phyloP scores from a whole-genome alignment of 805 yeast species.

The Lachancea sp. region DNA sequence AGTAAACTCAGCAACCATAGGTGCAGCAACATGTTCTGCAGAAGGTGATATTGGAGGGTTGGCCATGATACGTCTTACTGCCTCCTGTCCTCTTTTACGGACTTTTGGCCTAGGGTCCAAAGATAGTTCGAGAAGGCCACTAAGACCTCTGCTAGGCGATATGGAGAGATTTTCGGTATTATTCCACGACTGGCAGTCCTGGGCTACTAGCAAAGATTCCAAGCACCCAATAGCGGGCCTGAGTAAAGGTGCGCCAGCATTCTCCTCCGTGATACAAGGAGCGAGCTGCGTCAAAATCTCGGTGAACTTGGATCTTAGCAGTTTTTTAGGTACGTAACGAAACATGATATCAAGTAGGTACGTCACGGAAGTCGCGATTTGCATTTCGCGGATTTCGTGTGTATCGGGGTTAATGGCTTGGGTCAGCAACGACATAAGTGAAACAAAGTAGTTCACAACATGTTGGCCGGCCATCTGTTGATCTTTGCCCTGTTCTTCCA shows the following conservation, averaged over 20 bases:
- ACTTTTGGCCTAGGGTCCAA: conserved; percentile 91
- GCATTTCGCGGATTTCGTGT: conserved; percentile 48
- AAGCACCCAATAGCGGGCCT: conserved; percentile 81
- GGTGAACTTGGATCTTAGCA: conserved; percentile 68
- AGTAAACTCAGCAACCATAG: conserved; percentile 61
- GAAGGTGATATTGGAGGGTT: conserved; percentile 72
- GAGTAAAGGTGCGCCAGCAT: conserved; percentile 72
- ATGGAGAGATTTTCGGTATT: conserved; percentile 42
- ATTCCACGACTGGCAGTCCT: conserved; percentile 75
- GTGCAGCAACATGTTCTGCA: conserved; percentile 72
- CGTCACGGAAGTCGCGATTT: conserved; percentile 66
- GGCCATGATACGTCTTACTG: conserved; percentile 57
- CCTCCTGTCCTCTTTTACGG: conserved; percentile 89
- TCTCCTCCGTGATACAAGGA: conserved; percentile 63
- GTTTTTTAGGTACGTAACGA: conserved; percentile 62
- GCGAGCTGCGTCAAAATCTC: conserved; percentile 76
- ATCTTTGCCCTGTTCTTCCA: conserved; percentile 39
- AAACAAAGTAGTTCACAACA: conserved; percentile 79
- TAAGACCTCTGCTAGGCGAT: conserved; percentile 72
- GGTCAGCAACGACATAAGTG: conserved; percentile 74
- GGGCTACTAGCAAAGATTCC: conserved; percentile 71
- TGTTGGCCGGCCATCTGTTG: conserved; percentile 47
- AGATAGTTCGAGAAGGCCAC: conserved; percentile 69
- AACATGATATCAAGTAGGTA: conserved; percentile 76
- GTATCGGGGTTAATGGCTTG: conserved; percentile 50